phyloP scores from a whole-genome alignment of 2,329 filamentous ascomycete genomes.

The Ceratocystis albifundus region DNA sequence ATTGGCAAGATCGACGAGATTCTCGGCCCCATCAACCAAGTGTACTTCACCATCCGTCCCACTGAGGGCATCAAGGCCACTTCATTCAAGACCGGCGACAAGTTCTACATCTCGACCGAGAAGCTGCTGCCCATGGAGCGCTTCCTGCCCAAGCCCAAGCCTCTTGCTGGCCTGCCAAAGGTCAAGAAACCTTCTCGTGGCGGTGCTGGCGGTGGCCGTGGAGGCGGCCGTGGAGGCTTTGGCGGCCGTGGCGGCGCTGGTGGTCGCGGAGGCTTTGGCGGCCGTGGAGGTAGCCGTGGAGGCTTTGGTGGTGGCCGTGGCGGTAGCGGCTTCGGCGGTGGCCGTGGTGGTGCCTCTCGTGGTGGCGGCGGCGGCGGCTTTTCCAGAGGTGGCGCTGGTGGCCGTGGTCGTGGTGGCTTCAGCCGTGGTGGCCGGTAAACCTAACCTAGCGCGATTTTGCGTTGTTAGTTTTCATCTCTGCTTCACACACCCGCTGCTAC shows the following conservation, averaged over 20 bases:
- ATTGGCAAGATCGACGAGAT: conserved; percentile 98
- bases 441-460: background rate
- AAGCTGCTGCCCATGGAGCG: conserved; percentile 90
- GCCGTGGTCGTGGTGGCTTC: conserved; percentile 28
- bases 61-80: conserved; percentile 89
- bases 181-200: conserved; percentile 45
- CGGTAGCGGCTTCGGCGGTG: conserved; percentile 28
- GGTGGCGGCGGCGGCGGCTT: conserved; percentile 14
- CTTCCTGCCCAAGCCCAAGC: conserved; percentile 92
- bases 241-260: conserved; percentile 35
- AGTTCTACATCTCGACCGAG: conserved; percentile 90
- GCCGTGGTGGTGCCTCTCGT: conserved; percentile 16
- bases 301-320: conserved; percentile 31
- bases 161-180: conserved; percentile 45
- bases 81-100: conserved; percentile 92
- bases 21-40: conserved; percentile 91
- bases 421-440: conserved; percentile 23
- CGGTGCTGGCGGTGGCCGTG: conserved; percentile 36
- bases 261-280: conserved; percentile 32
- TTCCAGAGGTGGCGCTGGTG: conserved; percentile 27
- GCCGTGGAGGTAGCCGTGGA: conserved; percentile 26
- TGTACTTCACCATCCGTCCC: conserved; percentile 97
- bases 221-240: conserved; percentile 30
- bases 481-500: background rate
- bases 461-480: conserved; percentile 6